A percentile compares a stretch with the other conserved stretches of the same genome.
Conservation (phyloP, 2,329 filamentous ascomycete genomes). For the Alternaria panax region DNA sequence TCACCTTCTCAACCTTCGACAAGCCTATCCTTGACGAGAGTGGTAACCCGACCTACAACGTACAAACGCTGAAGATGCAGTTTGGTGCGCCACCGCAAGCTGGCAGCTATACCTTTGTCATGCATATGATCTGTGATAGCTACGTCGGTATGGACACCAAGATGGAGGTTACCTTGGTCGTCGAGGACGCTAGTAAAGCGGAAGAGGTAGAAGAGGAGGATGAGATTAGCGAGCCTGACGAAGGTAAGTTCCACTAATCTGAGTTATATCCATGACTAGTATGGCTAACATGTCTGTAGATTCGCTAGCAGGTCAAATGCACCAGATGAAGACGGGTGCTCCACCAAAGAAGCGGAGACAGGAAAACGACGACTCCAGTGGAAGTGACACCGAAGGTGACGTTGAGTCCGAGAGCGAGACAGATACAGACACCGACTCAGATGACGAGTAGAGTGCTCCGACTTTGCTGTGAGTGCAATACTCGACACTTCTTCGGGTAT, state of each 20-base stretch:
- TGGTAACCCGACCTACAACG: slow-evolving; percentile 88
- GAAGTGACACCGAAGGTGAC: slow-evolving; percentile 70
- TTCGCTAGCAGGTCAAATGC: slow-evolving; percentile 90
- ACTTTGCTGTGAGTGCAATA: neutral
- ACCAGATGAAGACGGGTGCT: slow-evolving; percentile 76
- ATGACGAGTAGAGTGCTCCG: slow-evolving; percentile 44
- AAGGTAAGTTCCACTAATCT: slow-evolving; percentile 71
- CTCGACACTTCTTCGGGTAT: neutral
- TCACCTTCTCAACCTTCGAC: slow-evolving; percentile 93
- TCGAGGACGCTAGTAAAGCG: slow-evolving; percentile 89
- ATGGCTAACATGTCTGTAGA: slow-evolving; percentile 61
- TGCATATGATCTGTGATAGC: slow-evolving; percentile 92
- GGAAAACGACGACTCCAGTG: slow-evolving; percentile 67
- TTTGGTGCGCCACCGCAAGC: slow-evolving; percentile 93
- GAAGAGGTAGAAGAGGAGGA: slow-evolving; percentile 82
- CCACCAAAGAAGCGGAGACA: slow-evolving; percentile 65
- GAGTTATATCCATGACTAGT: neutral
- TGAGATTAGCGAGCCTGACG: slow-evolving; percentile 96
- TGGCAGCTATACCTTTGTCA: slow-evolving; percentile 91
- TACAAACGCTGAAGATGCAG: slow-evolving; percentile 96
- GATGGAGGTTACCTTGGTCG: slow-evolving; percentile 85
- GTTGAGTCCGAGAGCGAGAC: slow-evolving; percentile 61
- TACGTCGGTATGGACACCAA: slow-evolving; percentile 95
- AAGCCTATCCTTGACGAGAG: slow-evolving; percentile 81
- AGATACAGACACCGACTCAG: slow-evolving; percentile 53